phyloP scores from a whole-genome alignment of 2,329 filamentous ascomycete genomes.

The Epichloe festucae region DNA sequence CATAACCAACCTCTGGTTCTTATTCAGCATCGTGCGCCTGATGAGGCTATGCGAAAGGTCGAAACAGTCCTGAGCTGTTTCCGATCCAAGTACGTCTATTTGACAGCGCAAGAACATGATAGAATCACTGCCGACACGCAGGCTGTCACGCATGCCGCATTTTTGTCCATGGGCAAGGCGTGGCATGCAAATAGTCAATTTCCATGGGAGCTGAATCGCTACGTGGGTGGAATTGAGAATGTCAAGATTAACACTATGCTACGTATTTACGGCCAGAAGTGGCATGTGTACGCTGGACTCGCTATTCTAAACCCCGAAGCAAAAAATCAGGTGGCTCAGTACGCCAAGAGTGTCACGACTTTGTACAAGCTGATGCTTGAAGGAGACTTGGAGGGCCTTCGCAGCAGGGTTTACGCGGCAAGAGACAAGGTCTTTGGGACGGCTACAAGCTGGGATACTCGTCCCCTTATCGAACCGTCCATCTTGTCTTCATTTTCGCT shows the following conservation, averaged over 20 bases:
- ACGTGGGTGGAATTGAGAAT: constrained; percentile 94
- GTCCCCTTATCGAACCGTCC: constrained; percentile 65
- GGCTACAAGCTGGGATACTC: constrained; percentile 42
- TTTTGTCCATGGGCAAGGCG: constrained; percentile 92
- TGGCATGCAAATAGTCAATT: constrained; percentile 95
- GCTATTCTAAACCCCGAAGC: constrained; percentile 94
- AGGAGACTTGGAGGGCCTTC: constrained; percentile 64
- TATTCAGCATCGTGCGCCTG: constrained; percentile 81
- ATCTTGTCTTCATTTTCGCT: constrained; percentile 83
- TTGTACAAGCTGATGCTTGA: constrained; percentile 95
- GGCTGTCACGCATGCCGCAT: constrained; percentile 93
- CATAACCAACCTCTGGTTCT: constrained; percentile 83
- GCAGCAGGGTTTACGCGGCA: constrained; percentile 50
- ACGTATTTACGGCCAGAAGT: constrained; percentile 96
- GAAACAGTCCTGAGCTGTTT: constrained; percentile 73
- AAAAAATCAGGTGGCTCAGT: constrained; percentile 81
- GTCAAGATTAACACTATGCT: constrained; percentile 98
- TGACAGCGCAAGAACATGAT: constrained; percentile 80
- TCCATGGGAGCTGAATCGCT: constrained; percentile 92
- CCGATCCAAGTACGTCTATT: constrained; percentile 71
- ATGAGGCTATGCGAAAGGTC: constrained; percentile 64
- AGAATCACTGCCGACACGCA: constrained; percentile 97
- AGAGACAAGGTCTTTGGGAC: constrained; percentile 68
- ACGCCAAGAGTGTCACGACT: constrained; percentile 82
- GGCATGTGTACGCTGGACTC: constrained; percentile 97